phyloP scores from a whole-genome alignment of 2,329 filamentous ascomycete genomes.

The Ceratocystis cacaofunesta region DNA sequence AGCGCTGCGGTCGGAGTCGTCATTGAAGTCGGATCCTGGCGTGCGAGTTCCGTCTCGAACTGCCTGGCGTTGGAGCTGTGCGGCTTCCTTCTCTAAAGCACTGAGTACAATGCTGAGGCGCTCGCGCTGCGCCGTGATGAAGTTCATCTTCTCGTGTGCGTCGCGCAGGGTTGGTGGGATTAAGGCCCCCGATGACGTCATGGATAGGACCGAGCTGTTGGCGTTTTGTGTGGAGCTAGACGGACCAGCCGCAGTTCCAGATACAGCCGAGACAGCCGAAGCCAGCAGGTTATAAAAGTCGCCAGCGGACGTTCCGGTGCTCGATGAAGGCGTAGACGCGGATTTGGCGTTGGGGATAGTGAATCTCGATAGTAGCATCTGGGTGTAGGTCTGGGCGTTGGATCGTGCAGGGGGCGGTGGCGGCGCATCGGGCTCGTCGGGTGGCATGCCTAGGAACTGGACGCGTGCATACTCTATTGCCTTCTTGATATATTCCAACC shows the following conservation, averaged over 20 bases:
- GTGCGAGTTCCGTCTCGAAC: slow-evolving; percentile 10
- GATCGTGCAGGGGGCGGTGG: slow-evolving; percentile 28
- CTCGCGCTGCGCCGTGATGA: slow-evolving; percentile 67
- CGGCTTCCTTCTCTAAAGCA: slow-evolving; percentile 67
- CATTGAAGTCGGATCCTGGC: slow-evolving; percentile 13
- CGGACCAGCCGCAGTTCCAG: slow-evolving; percentile 27
- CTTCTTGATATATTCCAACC: slow-evolving; percentile 59
- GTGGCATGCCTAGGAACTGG: slow-evolving; percentile 63
- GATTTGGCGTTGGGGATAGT: slow-evolving; percentile 44
- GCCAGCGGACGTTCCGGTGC: slow-evolving; percentile 30
- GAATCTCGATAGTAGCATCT: slow-evolving; percentile 69
- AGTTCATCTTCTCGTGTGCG: slow-evolving; percentile 53
- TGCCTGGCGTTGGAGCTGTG: slow-evolving; percentile 35
- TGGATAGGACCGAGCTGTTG: slow-evolving; percentile 2
- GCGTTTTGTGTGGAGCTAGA: slow-evolving; percentile 22
- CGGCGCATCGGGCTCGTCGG: slow-evolving; percentile 29
- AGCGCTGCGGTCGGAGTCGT: slow-evolving; percentile 30
- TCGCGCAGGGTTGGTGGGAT: slow-evolving; percentile 55
- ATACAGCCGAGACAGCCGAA: slow-evolving; percentile 52
- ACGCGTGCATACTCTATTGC: slow-evolving; percentile 58
- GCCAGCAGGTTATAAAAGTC: slow-evolving; percentile 71
- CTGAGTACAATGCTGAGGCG: slow-evolving; percentile 57
- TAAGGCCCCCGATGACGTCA: slow-evolving; percentile 30
- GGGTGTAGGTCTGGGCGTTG: slow-evolving; percentile 47
- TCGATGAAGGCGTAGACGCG: slow-evolving; percentile 7